Evolutionary conservation across 176 grass and related monocot genomes (phyloP), one percentile per base, ranked within the genome.

Genomic region (Oropetium thomaeum): DNA sequence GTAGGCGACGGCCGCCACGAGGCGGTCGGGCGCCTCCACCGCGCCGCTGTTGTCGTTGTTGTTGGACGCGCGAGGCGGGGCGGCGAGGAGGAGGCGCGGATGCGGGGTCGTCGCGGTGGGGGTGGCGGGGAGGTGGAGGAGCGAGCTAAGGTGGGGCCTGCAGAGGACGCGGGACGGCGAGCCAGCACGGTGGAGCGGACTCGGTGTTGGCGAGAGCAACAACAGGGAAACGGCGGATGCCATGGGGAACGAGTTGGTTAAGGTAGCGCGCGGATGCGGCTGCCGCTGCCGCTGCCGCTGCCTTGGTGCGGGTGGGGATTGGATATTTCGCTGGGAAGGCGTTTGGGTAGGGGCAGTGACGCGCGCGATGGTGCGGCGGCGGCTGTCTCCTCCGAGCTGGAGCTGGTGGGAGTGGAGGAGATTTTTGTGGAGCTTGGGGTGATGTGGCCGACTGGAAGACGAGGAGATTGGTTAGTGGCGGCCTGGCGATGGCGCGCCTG

Each of bases 1-100:
- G 84, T 95, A 99, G 40, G 91, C 92, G 0, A 73, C 91, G 0
- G 96, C 96, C 0, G 96, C 78, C 27, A 94, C 86, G 14, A 92
- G 75, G 47, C 91, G 91, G 81, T 94, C 91, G 0, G 89, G 84
- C 8, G 89, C 72, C 60, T 83, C 84, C 75, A 86, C 85, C 15
- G 83, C 76, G 49, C 69, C 88, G 86, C 90, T 91, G 76, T 85
- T 81, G 74, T 85, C 57, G 83, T 84, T 67, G 62, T 83, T 43
- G 58, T 84, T 75, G 83, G 84, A 77, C 42, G 83, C 66, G 38
- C 59, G 60, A 10, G 75, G 79, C 31, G 76, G 35, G 5, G 61
- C 40, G 42, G 79, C 35, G 20, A 33, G 33, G 35, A 67, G 60
- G 61, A 66, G 66, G 48, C 38, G 58, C 31, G 71, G n/a, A n/a